Percentiles rank a stretch among this genome's conserved stretches.
These are phyloP conservation scores for Sapria himalayana DNA, from an alignment of 345 rosid genomes.

Conservation along the genomic window DNA sequence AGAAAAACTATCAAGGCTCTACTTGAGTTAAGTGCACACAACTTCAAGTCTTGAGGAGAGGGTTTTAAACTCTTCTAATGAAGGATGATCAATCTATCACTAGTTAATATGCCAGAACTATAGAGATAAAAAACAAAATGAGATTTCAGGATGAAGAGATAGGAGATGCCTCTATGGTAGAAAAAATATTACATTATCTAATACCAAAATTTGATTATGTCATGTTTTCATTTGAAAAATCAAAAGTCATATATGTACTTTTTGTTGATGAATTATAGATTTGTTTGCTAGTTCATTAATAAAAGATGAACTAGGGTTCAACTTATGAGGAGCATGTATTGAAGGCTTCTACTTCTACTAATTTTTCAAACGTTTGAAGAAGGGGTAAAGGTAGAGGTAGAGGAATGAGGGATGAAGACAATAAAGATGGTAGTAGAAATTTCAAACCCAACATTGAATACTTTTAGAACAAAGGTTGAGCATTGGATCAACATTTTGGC, in stretches of 20 bases:
- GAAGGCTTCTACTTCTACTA: background rate
- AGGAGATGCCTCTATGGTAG: background rate
- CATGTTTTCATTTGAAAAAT: background rate
- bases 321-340: background rate
- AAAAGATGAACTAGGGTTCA: background rate
- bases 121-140: background rate
- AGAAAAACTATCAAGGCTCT: background rate
- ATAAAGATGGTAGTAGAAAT: no score
- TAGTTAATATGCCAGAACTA: background rate
- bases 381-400: background rate
- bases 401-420: background rate
- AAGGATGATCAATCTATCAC: background rate
- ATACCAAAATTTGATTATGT: background rate
- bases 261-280: background rate
- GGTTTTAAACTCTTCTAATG: background rate
- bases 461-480: no score
- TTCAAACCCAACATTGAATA: no score
- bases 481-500: no score
- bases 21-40: background rate
- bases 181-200: background rate
- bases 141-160: slow-evolving; percentile 2
- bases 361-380: no score
- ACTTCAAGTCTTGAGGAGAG: background rate
- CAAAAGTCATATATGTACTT: background rate
- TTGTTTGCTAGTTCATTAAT: background rate